Evolutionary conservation across 2,329 filamentous ascomycete genomes (phyloP), one percentile per base, ranked within the genome.

Genomic region (Fusarium coicis): DNA sequence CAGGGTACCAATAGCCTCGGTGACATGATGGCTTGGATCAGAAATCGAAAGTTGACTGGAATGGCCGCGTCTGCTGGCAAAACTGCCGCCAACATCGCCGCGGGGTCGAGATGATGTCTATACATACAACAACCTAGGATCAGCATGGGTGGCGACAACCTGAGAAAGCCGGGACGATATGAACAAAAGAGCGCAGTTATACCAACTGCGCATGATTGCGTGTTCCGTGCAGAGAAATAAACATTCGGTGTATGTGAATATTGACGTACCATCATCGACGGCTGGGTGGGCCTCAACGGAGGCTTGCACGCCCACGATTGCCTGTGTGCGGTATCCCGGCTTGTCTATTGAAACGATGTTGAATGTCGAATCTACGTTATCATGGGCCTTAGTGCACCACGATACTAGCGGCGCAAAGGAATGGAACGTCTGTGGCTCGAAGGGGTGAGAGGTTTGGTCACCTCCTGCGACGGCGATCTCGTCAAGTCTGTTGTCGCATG

Each of bases 11-110:
- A 97, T 97, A 67, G 94, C 93, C 82, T 97, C 95, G 63, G 95
- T 97, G 80, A 97, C 94, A 89, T 97, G 95, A 84, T 97, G 94
- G 84, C 89, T 94, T 69, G 95, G 93, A 83, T 97, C 95, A 82
- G 93, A 96, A 81, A 97, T 90, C 63, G 89, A 91, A 56, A 90
- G 84, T 77, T 90, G 87, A 79, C 83, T 88, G 68, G 82, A 82
- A 81, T 90, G 88, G 74, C 88, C 88, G 79, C 88, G 88, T 81
- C 88, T 87, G 80, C 82, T 88, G 76, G 87, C 83, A 82, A 90
- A 89, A 81, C 84, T 89, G 79, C 84, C 85, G 80, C 87, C 86
- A 81, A 85, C 83, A 84, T 90, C 85, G 83, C 80, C 82, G 79
- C 85, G 86, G 81, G 85, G 85, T 80, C 86, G 86, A 82, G 87